Evolutionary conservation across 1,284 basidiomycete species (phyloP).

Genomic region (Fomitopsis betulina): DNA sequence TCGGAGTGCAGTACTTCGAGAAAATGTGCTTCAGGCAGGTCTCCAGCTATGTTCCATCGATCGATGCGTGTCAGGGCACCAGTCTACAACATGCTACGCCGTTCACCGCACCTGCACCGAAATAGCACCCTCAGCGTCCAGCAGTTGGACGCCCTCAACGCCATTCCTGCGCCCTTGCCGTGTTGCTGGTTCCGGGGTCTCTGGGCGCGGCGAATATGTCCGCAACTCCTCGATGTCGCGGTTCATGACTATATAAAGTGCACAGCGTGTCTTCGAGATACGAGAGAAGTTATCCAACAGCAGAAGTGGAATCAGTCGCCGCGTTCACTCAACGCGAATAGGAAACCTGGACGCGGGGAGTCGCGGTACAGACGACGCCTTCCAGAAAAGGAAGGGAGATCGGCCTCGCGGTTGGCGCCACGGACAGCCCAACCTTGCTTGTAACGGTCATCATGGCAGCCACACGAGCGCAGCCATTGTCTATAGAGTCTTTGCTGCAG

Average conservation of each 20-base stretch:
- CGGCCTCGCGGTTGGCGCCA: not conserved
- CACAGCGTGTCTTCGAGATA: not conserved
- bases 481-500: slow-evolving; percentile 81
- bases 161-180: slow-evolving; percentile 53
- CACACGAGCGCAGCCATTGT: slow-evolving; percentile 55
- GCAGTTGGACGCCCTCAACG: slow-evolving; percentile 38
- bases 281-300: not conserved
- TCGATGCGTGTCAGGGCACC: not conserved
- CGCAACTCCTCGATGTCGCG: slow-evolving; percentile 29
- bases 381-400: not conserved
- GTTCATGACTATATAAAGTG: slow-evolving; percentile 14
- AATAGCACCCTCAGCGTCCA: slow-evolving; percentile 62
- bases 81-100: not conserved
- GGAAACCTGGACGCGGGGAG: not conserved
- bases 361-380: not conserved
- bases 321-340: not conserved
- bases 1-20: slow-evolving; percentile 66
- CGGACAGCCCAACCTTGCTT: not conserved
- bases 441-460: slow-evolving; percentile 29
- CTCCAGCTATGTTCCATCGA: slow-evolving; percentile 42
- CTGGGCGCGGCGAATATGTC: slow-evolving; percentile 46
- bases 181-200: slow-evolving; percentile 57
- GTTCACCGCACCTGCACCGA: slow-evolving; percentile 47
- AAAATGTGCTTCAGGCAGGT: slow-evolving; percentile 66
- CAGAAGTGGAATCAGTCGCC: not conserved